phyloP scores from a whole-genome alignment of 2,329 filamentous ascomycete species.

The Ophiocordyceps camponoti-floridani region DNA sequence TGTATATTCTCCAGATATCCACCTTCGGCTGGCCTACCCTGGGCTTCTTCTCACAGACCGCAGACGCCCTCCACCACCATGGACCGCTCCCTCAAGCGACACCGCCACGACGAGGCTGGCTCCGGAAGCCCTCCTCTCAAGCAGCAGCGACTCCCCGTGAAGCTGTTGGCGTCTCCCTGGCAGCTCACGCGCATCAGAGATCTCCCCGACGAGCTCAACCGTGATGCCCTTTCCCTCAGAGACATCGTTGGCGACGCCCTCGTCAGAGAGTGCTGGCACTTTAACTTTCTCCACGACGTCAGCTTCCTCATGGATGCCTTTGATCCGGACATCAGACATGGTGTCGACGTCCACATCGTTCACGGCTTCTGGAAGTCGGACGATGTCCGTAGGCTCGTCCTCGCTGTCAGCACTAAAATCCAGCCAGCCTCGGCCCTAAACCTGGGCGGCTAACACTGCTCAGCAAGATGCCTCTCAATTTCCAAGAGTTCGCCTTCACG shows the following conservation, averaged over 20 bases:
- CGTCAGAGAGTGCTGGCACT: conserved; percentile 54
- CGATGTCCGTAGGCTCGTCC: conserved; percentile 33
- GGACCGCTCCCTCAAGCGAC: conserved; percentile 12
- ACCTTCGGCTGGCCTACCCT: no score
- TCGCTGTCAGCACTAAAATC: conserved; percentile 29
- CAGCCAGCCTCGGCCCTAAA: neutral
- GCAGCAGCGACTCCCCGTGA: conserved; percentile 6
- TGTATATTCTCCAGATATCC: no score
- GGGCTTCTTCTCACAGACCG: no score
- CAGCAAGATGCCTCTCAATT: conserved; percentile 44
- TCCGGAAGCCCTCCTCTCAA: conserved; percentile 29
- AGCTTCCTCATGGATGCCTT: conserved; percentile 36
- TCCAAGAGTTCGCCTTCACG: conserved; percentile 50
- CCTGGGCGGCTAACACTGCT: conserved; percentile 2
- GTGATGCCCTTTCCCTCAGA: conserved; percentile 43
- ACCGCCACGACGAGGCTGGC: conserved; percentile 4
- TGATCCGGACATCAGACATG: conserved; percentile 27
- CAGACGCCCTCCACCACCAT: neutral
- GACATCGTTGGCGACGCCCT: conserved; percentile 59
- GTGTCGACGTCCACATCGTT: conserved; percentile 35
- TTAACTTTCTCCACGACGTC: conserved; percentile 48
- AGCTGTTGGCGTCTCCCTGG: conserved; percentile 41
- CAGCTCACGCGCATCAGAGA: conserved; percentile 53
- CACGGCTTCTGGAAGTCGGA: conserved; percentile 53
- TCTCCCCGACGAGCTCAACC: conserved; percentile 39